Base-by-base conservation (phyloP, 768 basidiomycete species). In the Neoboletus subvelutipes region DNA sequence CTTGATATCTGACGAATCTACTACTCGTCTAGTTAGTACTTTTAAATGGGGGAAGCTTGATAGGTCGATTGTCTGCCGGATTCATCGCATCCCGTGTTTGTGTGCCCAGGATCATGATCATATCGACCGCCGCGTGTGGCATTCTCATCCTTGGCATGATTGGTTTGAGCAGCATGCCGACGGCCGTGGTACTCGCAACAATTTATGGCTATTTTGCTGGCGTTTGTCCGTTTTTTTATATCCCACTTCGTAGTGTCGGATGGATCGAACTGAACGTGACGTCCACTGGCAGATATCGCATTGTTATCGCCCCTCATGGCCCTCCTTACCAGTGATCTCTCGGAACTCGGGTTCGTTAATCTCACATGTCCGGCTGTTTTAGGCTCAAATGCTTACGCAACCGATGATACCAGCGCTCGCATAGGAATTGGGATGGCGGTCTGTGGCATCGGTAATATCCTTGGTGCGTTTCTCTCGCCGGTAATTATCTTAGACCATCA, bases 181-280 rank as follows among this genome's bases (percentile, higher is more conserved):
- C 76, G 1, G 72, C 77, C 5, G 70, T 78, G 17, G 59, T 73
- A 3, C 73, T 81, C 51, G 75, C 75, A 5, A 62, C 74, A 13
- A 43, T 78, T 2, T 82, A 74, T 59, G 83, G 81, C 8, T 80
- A 80, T 58, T 82, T 80, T 56, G 68, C 73, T 34, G 81, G 80
- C 18, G 58, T 72, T 8, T 74, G 77, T 78, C 17, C 55, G 73
- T 70, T 7, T 18, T 13, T 39, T 31, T 10, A 2, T 40, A 24
- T 4, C n/a, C 26, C 4, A 7, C n/a, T 18, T 57, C 2, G 17
- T 18, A 40, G n/a, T 1, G n/a, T 57, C 5, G 6, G 4, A 24
- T 0, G 3, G 29, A 48, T 40, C 18, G 15, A 18, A 24, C 46
- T 51, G 45, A 48, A 42, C 31, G 20, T 18, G 50, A 45, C 1